phyloP scores from a whole-genome alignment of 768 basidiomycete genomes.

The Mrakia blollopis region DNA sequence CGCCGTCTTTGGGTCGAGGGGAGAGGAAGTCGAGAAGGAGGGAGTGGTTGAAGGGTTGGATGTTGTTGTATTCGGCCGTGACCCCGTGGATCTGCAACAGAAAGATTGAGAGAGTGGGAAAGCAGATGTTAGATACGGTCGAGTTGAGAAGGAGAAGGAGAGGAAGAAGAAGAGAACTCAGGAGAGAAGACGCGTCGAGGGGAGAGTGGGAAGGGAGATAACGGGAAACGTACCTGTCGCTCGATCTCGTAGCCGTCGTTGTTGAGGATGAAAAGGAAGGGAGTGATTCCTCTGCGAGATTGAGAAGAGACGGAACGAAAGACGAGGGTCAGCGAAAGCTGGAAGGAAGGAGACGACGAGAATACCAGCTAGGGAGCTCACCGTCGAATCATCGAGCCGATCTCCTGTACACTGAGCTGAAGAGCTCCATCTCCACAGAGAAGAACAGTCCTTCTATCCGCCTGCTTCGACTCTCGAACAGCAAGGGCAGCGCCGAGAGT shows the following conservation, averaged over 20 bases:
- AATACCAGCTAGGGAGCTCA: not conserved
- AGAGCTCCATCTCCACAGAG: conserved; percentile 50
- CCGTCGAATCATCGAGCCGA: conserved; percentile 64
- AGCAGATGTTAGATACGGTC: too few relatives aligned
- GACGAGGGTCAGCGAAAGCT: not conserved
- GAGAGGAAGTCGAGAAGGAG: conserved; percentile 51
- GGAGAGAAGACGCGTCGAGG: too few relatives aligned
- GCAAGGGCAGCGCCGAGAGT: conserved; percentile 66
- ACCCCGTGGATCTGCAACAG: conserved; percentile 46
- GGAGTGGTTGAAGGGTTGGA: conserved; percentile 60
- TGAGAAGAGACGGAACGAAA: not conserved
- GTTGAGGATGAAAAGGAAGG: conserved; percentile 51
- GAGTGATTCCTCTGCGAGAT: conserved; percentile 52
- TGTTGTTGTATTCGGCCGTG: conserved; percentile 68
- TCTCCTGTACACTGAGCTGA: conserved; percentile 48
- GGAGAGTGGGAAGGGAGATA: too few relatives aligned
- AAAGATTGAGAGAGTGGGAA: not conserved
- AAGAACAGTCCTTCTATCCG: conserved; percentile 63
- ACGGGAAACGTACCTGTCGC: conserved; percentile 49
- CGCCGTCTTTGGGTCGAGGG: conserved; percentile 40
- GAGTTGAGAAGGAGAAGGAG: too few relatives aligned
- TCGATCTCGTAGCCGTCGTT: conserved; percentile 69
- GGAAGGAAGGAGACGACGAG: not conserved
- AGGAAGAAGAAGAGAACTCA: not conserved
- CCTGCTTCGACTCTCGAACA: conserved; percentile 53